Evolutionary conservation across 2,329 filamentous ascomycete genomes (phyloP), one percentile per base, ranked within the genome.

Genomic region (Fusarium globosum): DNA sequence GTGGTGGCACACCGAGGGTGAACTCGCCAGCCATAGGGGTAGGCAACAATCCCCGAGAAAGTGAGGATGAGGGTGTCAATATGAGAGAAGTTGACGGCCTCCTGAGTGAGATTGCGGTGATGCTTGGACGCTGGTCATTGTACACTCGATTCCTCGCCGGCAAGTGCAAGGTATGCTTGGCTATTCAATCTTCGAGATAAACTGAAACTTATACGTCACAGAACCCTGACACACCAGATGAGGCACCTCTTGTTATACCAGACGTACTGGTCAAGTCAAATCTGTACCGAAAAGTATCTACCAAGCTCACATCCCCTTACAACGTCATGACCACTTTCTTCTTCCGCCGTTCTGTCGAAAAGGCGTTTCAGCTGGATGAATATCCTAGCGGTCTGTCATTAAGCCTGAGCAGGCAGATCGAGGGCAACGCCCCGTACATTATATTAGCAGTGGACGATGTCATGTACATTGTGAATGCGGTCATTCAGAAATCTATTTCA

Each of bases 381-480:
- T 89, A 92, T 26, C 96, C 96, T 0, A 84, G 88, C 2, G 94
- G 94, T 26, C 85, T 99, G 26, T 93, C 93, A 1, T 86, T 99
- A 39, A 94, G 92, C 79, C 86, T 92, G 46, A 91, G 88, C 78
- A 93, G 88, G 78, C 87, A 92, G 7, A 86, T 97, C 48, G 90
- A 92, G 59, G 89, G 91, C 65, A 94, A 95, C 76, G 89, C 94
- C 6, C 96, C 96, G 2, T 97, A 94, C 79, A 97, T 99, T 77
- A 96, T 96, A 48, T 95, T 95, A 4, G 95, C 96, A 1, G 95
- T 99, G 14, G 96, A 99, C 84, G 96, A 98, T 83, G 95, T 98
- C 79, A 98, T 99, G 96, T 99, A 98, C 83, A 98, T 99, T 77
- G 94, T 97, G 80, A 97, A 97, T 80, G 92, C 96, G 57, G 93